Percentiles rank a stretch among this genome's conserved stretches.
phyloP scores from a whole-genome alignment of 257 asterid species.

The Solanum bulbocastanum region DNA sequence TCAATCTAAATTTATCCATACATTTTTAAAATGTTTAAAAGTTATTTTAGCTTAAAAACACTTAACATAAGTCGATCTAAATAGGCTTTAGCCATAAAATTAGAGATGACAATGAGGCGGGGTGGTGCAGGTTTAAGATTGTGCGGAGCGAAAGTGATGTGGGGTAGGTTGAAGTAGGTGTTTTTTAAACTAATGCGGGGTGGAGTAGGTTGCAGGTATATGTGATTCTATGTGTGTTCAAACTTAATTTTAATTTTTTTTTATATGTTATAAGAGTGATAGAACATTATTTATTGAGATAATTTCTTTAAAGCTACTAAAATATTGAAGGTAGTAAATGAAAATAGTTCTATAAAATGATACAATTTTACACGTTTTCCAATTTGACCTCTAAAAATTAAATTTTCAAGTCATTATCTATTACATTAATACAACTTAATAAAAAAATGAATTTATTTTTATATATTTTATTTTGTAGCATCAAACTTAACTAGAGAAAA shows the following conservation, averaged over 20 bases:
- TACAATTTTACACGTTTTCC: background rate
- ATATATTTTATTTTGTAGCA: too few species aligned
- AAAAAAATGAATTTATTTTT: too few species aligned
- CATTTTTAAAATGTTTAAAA: accelerated
- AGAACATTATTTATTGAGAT: too few species aligned
- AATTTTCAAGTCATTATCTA: background rate
- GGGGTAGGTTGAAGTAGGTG: background rate
- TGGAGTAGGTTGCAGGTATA: background rate
- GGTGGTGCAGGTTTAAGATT: accelerated
- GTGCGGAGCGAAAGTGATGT: background rate
- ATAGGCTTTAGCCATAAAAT: background rate
- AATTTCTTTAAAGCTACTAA: too few species aligned
- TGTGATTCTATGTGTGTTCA: background rate
- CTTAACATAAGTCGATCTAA: too few species aligned
- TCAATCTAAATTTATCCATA: background rate
- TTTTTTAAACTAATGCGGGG: too few species aligned
- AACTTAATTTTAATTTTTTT: too few species aligned
- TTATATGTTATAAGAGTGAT: too few species aligned
- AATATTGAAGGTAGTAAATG: too few species aligned
- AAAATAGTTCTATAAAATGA: background rate
- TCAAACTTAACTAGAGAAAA: too few species aligned
- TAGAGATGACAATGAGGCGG: background rate
- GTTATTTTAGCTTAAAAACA: too few species aligned
- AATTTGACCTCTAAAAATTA: too few species aligned
- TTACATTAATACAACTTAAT: background rate